Evolutionary conservation across 108 stramenopile species (phyloP).

Genomic region (Cyclotella sp.): DNA sequence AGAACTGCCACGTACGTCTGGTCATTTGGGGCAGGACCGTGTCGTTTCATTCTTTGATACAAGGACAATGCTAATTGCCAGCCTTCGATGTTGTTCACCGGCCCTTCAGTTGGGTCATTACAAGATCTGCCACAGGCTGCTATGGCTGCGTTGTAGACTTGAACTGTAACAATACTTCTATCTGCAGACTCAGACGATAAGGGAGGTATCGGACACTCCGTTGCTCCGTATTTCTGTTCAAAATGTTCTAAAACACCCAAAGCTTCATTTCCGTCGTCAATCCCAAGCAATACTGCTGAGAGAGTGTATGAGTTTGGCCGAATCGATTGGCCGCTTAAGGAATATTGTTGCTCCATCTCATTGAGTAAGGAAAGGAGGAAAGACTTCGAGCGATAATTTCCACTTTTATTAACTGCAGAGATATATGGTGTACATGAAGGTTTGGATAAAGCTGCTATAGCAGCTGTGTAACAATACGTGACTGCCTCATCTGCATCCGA

Average conservation of each 20-base stretch:
- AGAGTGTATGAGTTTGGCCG: conserved; percentile 48
- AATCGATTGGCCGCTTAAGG: conserved; percentile 2
- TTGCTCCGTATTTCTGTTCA: conserved; percentile 20
- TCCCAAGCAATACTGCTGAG: conserved; percentile 43
- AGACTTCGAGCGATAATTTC: conserved; percentile 29
- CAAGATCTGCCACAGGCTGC: background rate
- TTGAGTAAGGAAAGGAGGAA: conserved; percentile 38
- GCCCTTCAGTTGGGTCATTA: background rate
- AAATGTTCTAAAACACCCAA: conserved; percentile 29
- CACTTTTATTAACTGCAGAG: conserved; percentile 2
- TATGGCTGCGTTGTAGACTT: conserved; percentile 39
- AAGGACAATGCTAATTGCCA: conserved; percentile 65
- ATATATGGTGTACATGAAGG: conserved; percentile 5
- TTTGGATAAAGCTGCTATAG: conserved; percentile 29
- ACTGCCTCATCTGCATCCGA: conserved; percentile 31
- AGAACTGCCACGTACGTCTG: conserved; percentile 59
- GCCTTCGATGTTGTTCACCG: conserved; percentile 8
- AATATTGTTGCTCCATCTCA: conserved; percentile 40
- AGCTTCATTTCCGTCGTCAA: conserved; percentile 40
- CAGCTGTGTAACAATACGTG: conserved; percentile 39
- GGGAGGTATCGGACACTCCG: background rate
- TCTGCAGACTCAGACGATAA: background rate
- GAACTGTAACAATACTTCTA: conserved; percentile 27
- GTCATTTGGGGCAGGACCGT: conserved; percentile 55
- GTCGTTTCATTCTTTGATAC: conserved; percentile 54